Evolutionary conservation across 805 yeast species (phyloP).

Genomic region (Jamesozyma gamospora): DNA sequence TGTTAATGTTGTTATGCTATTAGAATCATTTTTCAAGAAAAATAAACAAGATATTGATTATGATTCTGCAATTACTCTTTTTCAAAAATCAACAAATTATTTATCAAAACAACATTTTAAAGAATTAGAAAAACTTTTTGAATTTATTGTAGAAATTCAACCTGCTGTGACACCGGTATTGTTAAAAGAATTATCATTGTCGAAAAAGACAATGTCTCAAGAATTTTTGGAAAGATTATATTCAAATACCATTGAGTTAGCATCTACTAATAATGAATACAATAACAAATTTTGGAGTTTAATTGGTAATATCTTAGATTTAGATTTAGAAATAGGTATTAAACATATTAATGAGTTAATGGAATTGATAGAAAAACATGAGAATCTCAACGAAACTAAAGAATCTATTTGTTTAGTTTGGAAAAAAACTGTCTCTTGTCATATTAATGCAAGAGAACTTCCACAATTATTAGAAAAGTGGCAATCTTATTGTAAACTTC

Average conservation of each 20-base stretch:
- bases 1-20: slow-evolving; percentile 10
- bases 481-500: slow-evolving; percentile 21
- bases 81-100: slow-evolving; percentile 14
- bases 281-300: slow-evolving; percentile 35
- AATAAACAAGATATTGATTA: slow-evolving; percentile 6
- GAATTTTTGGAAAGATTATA: slow-evolving; percentile 35
- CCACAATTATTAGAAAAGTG: slow-evolving; percentile 40
- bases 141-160: slow-evolving; percentile 32
- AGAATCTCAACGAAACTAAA: slow-evolving; percentile 4
- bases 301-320: slow-evolving; percentile 37
- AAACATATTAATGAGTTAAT: slow-evolving; percentile 25
- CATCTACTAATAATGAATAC: not conserved
- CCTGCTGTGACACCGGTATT: slow-evolving; percentile 35
- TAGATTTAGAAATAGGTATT: slow-evolving; percentile 53
- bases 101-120: slow-evolving; percentile 18
- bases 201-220: slow-evolving; percentile 45
- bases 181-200: slow-evolving; percentile 37
- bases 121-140: slow-evolving; percentile 39
- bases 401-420: slow-evolving; percentile 12
- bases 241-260: slow-evolving; percentile 5
- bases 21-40: slow-evolving; percentile 15
- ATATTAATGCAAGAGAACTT: slow-evolving; percentile 49
- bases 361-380: slow-evolving; percentile 8
- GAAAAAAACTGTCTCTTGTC: slow-evolving; percentile 35
- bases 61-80: slow-evolving; percentile 10